These are phyloP conservation scores for Orbilia brochopaga DNA, from an alignment of 2,329 filamentous ascomycete genomes.

Conservation along the genomic window DNA sequence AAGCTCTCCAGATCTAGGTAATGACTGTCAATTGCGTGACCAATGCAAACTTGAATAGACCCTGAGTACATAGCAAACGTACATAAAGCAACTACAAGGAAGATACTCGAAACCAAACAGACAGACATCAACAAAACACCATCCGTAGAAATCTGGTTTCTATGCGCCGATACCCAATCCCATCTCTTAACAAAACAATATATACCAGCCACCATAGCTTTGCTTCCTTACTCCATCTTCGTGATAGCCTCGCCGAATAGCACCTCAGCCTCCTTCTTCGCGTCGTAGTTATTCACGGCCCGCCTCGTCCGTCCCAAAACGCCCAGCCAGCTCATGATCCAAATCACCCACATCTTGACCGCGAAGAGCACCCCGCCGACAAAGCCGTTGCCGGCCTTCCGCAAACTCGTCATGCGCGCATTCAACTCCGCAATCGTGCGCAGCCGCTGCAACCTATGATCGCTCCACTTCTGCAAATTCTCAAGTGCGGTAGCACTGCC, in stretches of 20 bases:
- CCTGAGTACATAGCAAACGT: too few species aligned
- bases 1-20: background rate
- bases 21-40: too few species aligned
- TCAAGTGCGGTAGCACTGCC: background rate
- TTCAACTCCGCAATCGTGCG: conserved; percentile 29
- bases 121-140: too few species aligned
- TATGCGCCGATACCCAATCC: background rate
- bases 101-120: too few species aligned
- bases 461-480: conserved; percentile 26
- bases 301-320: conserved; percentile 31
- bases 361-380: conserved; percentile 27
- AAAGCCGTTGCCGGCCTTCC: conserved; percentile 25
- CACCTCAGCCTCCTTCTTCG: conserved; percentile 13
- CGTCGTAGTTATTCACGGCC: conserved; percentile 35
- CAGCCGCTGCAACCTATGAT: conserved; percentile 26
- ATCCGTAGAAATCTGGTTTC: too few species aligned
- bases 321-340: conserved; percentile 19
- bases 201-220: background rate
- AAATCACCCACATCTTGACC: conserved; percentile 32
- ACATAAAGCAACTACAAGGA: too few species aligned
- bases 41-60: too few species aligned
- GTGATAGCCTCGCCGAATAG: conserved; percentile 9
- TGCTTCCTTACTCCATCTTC: conserved; percentile 1
- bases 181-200: background rate
- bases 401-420: conserved; percentile 30